A percentile compares a stretch with the other conserved stretches of the same genome.
These are phyloP conservation scores for Leccinellum rugosiceps DNA, from an alignment of 768 basidiomycete genomes.

Conservation along the genomic window DNA sequence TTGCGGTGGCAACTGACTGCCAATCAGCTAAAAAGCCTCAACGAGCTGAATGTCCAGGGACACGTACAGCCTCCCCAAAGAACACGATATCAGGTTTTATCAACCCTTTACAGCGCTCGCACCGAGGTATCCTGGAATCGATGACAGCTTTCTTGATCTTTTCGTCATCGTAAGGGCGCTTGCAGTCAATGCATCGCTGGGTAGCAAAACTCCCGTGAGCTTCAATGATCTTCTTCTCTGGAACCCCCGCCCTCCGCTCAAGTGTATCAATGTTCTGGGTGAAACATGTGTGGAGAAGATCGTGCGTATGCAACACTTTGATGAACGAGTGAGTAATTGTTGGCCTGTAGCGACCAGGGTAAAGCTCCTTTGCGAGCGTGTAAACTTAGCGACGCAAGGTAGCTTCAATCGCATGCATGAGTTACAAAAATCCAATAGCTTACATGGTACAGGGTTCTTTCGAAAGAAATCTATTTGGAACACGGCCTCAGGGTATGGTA, in stretches of 20 bases:
- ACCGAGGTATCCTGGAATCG: slow-evolving; percentile 57
- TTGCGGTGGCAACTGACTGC: slow-evolving; percentile 59
- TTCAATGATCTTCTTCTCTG: slow-evolving; percentile 74
- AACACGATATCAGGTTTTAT: slow-evolving; percentile 96
- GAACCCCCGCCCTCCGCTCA: slow-evolving; percentile 80
- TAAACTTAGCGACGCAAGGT: slow-evolving; percentile 54
- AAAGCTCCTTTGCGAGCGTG: slow-evolving; percentile 88
- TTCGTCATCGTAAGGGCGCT: slow-evolving; percentile 51
- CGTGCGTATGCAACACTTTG: slow-evolving; percentile 67
- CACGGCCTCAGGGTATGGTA: slow-evolving; percentile 94
- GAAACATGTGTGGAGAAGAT: slow-evolving; percentile 71
- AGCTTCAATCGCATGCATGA: neutral
- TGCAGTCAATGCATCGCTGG: slow-evolving; percentile 81
- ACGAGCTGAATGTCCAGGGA: neutral
- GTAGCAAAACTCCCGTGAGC: slow-evolving; percentile 95
- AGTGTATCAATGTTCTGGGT: slow-evolving; percentile 95
- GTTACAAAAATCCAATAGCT: slow-evolving; percentile 19
- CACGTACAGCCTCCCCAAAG: slow-evolving; percentile 74
- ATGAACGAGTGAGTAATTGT: slow-evolving; percentile 91
- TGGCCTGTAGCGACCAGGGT: slow-evolving; percentile 86
- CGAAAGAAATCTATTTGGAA: slow-evolving; percentile 90
- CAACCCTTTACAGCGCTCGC: slow-evolving; percentile 63
- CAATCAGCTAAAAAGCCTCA: neutral
- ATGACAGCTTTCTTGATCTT: slow-evolving; percentile 66
- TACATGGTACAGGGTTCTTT: slow-evolving; percentile 76